Percentiles rank a stretch among this genome's conserved stretches.
These are phyloP conservation scores for Magnusiomyces suaveolens DNA, from an alignment of 1,139 yeast species.

Conservation along the genomic window DNA sequence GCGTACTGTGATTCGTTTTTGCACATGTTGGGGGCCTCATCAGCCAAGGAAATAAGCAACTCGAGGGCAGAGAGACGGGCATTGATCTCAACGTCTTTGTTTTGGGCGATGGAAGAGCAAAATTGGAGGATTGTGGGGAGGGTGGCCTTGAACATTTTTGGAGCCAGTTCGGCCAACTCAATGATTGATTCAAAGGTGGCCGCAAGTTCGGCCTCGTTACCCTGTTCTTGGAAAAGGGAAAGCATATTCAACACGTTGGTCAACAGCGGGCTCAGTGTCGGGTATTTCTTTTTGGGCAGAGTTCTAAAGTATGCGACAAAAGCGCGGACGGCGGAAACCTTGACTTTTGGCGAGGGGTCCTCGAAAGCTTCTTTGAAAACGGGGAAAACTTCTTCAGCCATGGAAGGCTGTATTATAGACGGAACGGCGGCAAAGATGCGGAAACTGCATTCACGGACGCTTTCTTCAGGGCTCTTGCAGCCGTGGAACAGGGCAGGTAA, in stretches of 20 bases:
- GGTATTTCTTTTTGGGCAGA: conserved; percentile 72
- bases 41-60: conserved; percentile 79
- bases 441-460: conserved; percentile 81
- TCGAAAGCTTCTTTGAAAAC: conserved; percentile 71
- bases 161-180: conserved; percentile 87
- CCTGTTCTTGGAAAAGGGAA: conserved; percentile 70
- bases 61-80: conserved; percentile 88
- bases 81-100: conserved; percentile 64
- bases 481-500: conserved; percentile 68
- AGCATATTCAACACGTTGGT: conserved; percentile 79
- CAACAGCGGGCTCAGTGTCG: conserved; percentile 59
- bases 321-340: conserved; percentile 86
- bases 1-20: conserved; percentile 67
- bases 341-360: conserved; percentile 69
- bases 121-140: conserved; percentile 79
- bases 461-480: conserved; percentile 51
- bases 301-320: conserved; percentile 83
- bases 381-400: conserved; percentile 45
- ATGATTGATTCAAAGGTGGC: conserved; percentile 81
- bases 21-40: conserved; percentile 93
- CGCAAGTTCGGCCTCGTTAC: conserved; percentile 72
- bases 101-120: conserved; percentile 69
- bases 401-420: conserved; percentile 48
- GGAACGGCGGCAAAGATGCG: conserved; percentile 84
- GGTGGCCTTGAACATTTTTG: conserved; percentile 86